Evolutionary conservation across 148 eudicot species (phyloP).

Genomic region (Fallopia convolvulus): DNA sequence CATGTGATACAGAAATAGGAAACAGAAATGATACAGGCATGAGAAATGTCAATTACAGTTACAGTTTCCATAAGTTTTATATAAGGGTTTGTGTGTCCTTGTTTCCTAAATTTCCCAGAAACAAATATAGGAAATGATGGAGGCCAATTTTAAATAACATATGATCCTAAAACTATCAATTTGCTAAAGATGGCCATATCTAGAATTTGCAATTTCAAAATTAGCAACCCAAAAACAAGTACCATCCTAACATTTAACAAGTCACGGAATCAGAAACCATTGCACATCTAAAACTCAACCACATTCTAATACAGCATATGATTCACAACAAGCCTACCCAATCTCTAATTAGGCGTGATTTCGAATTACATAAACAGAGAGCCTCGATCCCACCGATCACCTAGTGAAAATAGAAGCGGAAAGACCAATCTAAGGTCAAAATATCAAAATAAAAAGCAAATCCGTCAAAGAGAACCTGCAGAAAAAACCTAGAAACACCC

Average conservation of each 20-base stretch:
- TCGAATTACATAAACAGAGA: background rate
- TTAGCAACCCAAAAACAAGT: background rate
- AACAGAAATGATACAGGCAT: background rate
- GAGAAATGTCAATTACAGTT: background rate
- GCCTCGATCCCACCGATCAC: conserved; percentile 2
- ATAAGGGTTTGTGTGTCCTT: too few relatives aligned
- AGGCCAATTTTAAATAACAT: background rate
- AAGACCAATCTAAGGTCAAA: background rate
- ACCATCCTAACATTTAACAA: background rate
- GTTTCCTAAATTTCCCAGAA: too few relatives aligned
- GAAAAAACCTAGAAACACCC: conserved; percentile 2
- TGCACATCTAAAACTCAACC: background rate
- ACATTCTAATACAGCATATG: background rate
- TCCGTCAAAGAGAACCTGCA: background rate
- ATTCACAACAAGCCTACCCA: background rate
- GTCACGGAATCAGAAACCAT: background rate
- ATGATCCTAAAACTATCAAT: background rate
- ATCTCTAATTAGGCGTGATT: background rate
- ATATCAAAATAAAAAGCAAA: background rate
- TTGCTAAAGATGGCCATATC: background rate
- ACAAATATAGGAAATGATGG: background rate
- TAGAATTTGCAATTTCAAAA: background rate
- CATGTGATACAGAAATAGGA: background rate
- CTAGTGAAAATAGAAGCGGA: background rate
- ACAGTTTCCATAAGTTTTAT: background rate